Evolutionary conservation across 2,329 filamentous ascomycete genomes (phyloP), one percentile per base, ranked within the genome.

Genomic region (Sphaerulina musiva): DNA sequence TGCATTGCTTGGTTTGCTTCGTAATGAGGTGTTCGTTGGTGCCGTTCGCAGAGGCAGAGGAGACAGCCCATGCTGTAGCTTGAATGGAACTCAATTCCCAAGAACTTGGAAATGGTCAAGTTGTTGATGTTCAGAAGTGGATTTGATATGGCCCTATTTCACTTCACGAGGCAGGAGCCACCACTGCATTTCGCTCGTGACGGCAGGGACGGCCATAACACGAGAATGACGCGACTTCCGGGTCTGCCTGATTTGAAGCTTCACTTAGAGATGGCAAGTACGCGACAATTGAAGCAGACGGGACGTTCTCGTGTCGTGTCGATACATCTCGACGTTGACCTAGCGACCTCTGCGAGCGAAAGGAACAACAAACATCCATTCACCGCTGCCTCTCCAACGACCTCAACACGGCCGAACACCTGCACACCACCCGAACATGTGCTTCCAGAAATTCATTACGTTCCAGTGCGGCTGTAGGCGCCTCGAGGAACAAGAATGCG

Each of bases 381-480:
- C 26, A 4, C 26, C 26, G 26, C 26, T 3, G 26, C 26, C 26
- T 29, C 26, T 29, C 26, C 1, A 8, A 2, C 5, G 12, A 38
- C 2, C 34, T 12, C 34, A 38, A 38, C 34, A 38, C 12, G 5
- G 26, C 3, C 26, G 3, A 36, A 32, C 11, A n/a, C 46, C 32
- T 23, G 32, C 46, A 12, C 14, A 48, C 14, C 36, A 48, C 46
- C 39, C 14, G 14, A 57, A 31, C 40, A 68, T 68, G 66, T 68
- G 66, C 53, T 64, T 57, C 40, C 60, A 62, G 26, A 57, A 54
- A 12, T 62, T 56, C 51, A 53, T 46, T 29, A 39, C 59, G 23
- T 63, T 57, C 52, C 41, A 32, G n/a, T 68, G 66, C 53, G 59
- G 62, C 26, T 64, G 66, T 53, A 52, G n/a, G 12, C 42, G 40